These are phyloP conservation scores for Galerina sulciceps DNA, from an alignment of 768 basidiomycete species.

Conservation along the genomic window DNA sequence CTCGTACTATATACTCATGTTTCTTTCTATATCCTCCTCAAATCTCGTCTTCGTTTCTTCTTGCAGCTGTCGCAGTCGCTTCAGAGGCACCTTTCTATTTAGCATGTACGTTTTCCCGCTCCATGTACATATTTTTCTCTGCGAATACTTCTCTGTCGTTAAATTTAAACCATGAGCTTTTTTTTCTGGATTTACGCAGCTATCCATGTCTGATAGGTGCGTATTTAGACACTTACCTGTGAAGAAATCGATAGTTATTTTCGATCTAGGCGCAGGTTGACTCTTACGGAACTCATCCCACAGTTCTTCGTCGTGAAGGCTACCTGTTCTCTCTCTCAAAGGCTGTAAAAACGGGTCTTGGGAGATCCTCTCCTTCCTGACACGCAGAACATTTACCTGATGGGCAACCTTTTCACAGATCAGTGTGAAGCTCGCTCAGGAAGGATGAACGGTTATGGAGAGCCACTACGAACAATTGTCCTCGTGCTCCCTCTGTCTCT, in stretches of 20 bases:
- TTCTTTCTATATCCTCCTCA: not conserved
- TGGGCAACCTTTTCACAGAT: not conserved
- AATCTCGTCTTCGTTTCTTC: not conserved
- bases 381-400: not conserved
- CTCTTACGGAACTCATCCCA: not conserved
- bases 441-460: not conserved
- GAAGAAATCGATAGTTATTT: not conserved
- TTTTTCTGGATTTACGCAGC: not conserved
- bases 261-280: not conserved
- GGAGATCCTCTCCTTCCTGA: not conserved
- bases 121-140: no score
- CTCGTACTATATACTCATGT: not conserved
- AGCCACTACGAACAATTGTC: not conserved
- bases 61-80: not conserved
- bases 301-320: not conserved
- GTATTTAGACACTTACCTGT: not conserved
- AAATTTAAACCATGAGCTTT: not conserved
- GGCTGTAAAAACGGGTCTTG: not conserved
- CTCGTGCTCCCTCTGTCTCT: not conserved
- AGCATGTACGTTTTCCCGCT: not conserved
- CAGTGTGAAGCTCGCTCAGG: constrained; percentile 1
- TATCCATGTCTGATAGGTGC: not conserved
- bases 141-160: no score
- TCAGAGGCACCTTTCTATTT: not conserved
- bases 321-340: not conserved